phyloP scores from a whole-genome alignment of 257 asterid species.

The Eustoma russellianum region DNA sequence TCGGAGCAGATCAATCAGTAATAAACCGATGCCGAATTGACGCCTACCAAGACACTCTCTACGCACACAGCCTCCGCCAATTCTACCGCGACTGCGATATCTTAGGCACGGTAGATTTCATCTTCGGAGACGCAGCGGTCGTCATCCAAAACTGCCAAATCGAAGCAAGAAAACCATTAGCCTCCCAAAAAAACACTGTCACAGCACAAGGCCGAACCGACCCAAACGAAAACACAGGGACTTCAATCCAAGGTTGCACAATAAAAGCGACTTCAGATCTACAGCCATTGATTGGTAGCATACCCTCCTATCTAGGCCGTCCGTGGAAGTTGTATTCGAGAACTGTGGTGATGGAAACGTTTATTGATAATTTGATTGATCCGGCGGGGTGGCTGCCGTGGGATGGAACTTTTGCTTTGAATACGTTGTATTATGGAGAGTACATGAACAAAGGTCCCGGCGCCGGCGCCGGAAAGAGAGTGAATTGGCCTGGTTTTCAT shows the following conservation, averaged over 20 bases:
- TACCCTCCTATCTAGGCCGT: slow-evolving; percentile 14
- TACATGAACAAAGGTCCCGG: slow-evolving; percentile 20
- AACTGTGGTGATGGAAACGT: slow-evolving; percentile 17
- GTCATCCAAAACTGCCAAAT: slow-evolving; percentile 35
- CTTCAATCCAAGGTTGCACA: slow-evolving; percentile 28
- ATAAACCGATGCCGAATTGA: slow-evolving; percentile 28
- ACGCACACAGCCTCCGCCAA: slow-evolving; percentile 41
- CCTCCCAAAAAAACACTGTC: slow-evolving; percentile 28
- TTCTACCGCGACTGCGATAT: slow-evolving; percentile 46
- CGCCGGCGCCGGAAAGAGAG: slow-evolving; percentile 12
- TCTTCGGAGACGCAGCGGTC: slow-evolving; percentile 40
- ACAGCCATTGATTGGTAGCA: slow-evolving; percentile 6
- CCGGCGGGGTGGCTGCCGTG: slow-evolving; percentile 19
- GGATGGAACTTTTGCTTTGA: slow-evolving; percentile 14
- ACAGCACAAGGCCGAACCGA: slow-evolving; percentile 52
- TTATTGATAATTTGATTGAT: slow-evolving; percentile 11
- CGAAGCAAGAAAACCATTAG: slow-evolving; percentile 29
- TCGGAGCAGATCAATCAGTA: slow-evolving; percentile 41
- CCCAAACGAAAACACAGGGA: slow-evolving; percentile 28
- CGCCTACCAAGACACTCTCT: slow-evolving; percentile 50
- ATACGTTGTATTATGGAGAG: slow-evolving; percentile 19
- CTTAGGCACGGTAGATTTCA: slow-evolving; percentile 51
- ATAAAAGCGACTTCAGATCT: slow-evolving; percentile 14
- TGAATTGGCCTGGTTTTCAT: slow-evolving; percentile 15
- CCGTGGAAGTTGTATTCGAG: slow-evolving; percentile 24